These are phyloP conservation scores for Helianthus tuberosus DNA, from an alignment of 129 eudicot genomes.

Conservation along the genomic window DNA sequence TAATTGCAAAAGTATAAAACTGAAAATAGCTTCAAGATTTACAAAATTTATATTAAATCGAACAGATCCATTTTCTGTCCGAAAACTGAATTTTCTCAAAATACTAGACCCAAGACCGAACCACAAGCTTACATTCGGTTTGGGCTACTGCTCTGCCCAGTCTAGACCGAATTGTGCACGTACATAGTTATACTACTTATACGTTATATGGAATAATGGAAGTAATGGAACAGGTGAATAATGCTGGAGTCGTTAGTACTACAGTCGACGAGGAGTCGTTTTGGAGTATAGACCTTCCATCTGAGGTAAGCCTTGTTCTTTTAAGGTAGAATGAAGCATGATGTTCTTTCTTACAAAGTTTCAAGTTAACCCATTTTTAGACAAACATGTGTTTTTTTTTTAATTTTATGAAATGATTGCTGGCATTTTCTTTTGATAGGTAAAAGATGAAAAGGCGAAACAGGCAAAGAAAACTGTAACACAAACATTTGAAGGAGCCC, in stretches of 20 bases:
- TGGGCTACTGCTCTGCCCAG: too few relatives aligned
- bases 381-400: conserved; percentile 4
- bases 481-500: conserved; percentile 45
- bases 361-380: background rate
- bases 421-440: conserved; percentile 15
- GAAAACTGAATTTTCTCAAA: too few relatives aligned
- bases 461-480: conserved; percentile 2
- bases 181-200: background rate
- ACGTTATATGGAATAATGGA: background rate
- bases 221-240: conserved; percentile 39
- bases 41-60: too few relatives aligned
- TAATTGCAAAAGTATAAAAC: too few relatives aligned
- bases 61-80: too few relatives aligned
- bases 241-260: conserved; percentile 45
- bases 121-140: too few relatives aligned
- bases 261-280: conserved; percentile 38
- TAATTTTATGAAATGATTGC: background rate
- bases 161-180: too few relatives aligned
- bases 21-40: too few relatives aligned
- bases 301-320: conserved; percentile 27
- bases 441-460: conserved; percentile 29
- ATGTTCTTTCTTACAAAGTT: background rate
- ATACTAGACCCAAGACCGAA: too few relatives aligned
- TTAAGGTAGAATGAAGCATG: background rate
- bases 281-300: conserved; percentile 35